These are phyloP conservation scores for Alternaria sp. DNA, from an alignment of 2,329 filamentous ascomycete species.

Conservation along the genomic window DNA sequence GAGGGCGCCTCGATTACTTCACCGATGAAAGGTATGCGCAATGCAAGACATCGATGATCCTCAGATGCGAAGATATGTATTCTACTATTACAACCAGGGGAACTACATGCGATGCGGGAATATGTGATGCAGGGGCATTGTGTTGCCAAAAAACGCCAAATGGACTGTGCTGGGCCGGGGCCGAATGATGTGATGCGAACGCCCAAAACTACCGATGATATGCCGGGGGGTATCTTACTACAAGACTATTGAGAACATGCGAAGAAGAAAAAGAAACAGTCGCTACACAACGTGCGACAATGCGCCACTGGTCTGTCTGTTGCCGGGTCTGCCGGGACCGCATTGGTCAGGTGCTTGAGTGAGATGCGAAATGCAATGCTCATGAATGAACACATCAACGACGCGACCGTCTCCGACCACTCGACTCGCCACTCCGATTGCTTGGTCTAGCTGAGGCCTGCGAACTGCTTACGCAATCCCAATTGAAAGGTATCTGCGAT, in stretches of 20 bases:
- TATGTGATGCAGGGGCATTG: conserved; percentile 1
- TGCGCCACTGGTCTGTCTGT: not conserved
- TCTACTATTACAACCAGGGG: not conserved
- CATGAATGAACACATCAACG: conserved; percentile 16
- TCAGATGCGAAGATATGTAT: not conserved
- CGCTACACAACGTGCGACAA: not conserved
- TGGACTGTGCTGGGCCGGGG: not conserved
- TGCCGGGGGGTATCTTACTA: conserved; percentile 9
- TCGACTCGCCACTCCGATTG: conserved; percentile 20
- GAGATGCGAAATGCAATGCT: not conserved
- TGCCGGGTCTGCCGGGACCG: not conserved
- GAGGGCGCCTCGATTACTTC: not conserved
- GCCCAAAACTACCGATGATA: conserved; percentile 3
- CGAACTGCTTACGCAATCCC: conserved; percentile 46
- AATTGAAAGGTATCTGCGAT: conserved; percentile 43
- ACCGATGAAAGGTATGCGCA: not conserved
- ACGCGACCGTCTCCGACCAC: conserved; percentile 33
- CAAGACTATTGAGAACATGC: not conserved
- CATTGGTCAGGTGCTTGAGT: not conserved
- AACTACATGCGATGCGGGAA: not conserved
- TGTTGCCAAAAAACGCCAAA: not conserved
- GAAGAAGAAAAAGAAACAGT: not conserved
- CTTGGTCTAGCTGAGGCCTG: conserved; percentile 35
- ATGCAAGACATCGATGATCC: not conserved
- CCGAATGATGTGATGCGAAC: conserved; percentile 4